Conservation (phyloP, 768 basidiomycete genomes). For the Candolleomyces efflorescens region DNA sequence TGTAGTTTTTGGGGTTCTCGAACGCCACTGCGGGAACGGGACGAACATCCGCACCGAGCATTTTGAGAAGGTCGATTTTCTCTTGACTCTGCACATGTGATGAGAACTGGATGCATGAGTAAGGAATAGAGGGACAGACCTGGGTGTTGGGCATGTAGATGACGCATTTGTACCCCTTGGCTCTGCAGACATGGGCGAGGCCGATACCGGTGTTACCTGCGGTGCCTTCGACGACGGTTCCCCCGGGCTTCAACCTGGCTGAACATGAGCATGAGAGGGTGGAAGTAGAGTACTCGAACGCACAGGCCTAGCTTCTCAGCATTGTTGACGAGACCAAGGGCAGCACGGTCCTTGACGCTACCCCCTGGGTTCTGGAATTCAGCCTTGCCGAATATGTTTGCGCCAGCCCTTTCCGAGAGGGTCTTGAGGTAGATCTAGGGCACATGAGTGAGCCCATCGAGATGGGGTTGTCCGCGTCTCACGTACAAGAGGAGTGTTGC, state of each 20-base stretch:
- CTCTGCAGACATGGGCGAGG: conserved; percentile 90
- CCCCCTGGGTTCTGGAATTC: conserved; percentile 99
- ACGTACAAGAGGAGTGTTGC: conserved; percentile 88
- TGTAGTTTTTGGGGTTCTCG: conserved; percentile 94
- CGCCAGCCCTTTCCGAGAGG: conserved; percentile 80
- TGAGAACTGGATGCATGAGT: conserved; percentile 2
- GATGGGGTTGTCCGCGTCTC: not conserved
- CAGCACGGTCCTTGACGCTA: conserved; percentile 96
- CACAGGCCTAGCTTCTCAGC: conserved; percentile 83
- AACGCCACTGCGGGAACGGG: conserved; percentile 97
- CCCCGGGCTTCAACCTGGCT: conserved; percentile 78
- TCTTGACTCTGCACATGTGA: conserved; percentile 75
- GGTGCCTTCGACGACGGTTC: conserved; percentile 96
- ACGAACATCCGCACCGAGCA: conserved; percentile 96
- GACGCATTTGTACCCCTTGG: conserved; percentile 93
- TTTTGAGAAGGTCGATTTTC: conserved; percentile 94
- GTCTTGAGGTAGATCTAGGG: conserved; percentile 75
- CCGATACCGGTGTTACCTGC: conserved; percentile 99
- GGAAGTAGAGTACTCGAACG: conserved; percentile 23
- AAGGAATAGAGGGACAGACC: conserved; percentile 30
- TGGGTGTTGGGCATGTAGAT: conserved; percentile 99
- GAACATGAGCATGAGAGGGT: not conserved
- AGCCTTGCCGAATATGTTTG: conserved; percentile 88
- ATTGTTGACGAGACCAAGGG: conserved; percentile 79
- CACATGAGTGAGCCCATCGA: not conserved